Percentiles rank a stretch among this genome's conserved stretches.
phyloP scores from a whole-genome alignment of 257 asterid species.

The Ligustrum vulgare region DNA sequence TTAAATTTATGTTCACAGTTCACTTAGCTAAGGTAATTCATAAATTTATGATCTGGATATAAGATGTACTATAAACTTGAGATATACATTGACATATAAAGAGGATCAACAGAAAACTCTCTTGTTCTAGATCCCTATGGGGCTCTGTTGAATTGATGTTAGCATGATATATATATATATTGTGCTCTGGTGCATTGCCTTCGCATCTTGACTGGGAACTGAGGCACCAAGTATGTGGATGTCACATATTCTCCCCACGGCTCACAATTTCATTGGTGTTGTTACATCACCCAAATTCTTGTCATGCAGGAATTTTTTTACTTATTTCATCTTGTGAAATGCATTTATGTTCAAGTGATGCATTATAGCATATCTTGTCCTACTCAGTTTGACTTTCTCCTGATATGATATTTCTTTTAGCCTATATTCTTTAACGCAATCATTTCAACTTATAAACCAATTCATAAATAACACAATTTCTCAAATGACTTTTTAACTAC shows the following conservation, averaged over 20 bases:
- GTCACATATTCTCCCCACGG: conserved; percentile 7
- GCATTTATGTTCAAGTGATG: background rate
- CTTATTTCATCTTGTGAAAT: conserved; percentile 4
- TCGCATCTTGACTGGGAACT: background rate
- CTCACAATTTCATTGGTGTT: background rate
- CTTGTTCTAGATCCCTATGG: background rate
- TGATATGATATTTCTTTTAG: background rate
- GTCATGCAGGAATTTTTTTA: background rate
- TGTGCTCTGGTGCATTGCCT: background rate
- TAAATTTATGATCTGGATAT: background rate
- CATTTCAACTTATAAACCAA: too few species aligned
- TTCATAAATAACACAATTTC: too few species aligned
- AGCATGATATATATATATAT: background rate
- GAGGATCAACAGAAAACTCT: background rate
- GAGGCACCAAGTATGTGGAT: conserved; percentile 1
- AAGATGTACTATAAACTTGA: background rate
- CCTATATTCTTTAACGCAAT: too few species aligned
- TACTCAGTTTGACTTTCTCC: background rate
- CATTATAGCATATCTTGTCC: background rate
- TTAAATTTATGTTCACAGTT: background rate
- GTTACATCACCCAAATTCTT: background rate
- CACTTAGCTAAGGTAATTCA: background rate
- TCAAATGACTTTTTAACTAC: too few species aligned
- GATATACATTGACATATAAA: background rate
- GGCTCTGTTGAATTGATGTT: background rate